A percentile compares a stretch with the other conserved stretches of the same genome.
Conservation (phyloP, 2,329 filamentous ascomycete species). For the Pseudogymnoascus sp. region DNA sequence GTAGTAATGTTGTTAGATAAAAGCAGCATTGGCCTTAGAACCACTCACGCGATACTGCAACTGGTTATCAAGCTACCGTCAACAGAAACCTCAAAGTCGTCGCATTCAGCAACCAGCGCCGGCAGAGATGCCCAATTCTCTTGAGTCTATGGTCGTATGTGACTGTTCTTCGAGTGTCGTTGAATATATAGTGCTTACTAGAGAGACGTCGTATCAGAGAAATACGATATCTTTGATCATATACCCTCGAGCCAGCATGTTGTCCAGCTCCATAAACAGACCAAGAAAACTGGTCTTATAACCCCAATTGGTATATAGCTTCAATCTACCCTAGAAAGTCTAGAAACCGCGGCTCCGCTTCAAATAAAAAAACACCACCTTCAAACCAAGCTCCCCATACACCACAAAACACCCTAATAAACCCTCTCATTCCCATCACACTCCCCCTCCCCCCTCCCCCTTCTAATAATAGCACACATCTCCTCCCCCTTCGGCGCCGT, state of each 20-base stretch:
- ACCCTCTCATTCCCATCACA: not conserved
- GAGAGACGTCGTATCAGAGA: no score
- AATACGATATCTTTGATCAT: no score
- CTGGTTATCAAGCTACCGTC: no score
- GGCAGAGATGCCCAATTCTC: no score
- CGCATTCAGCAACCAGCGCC: no score
- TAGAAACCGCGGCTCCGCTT: not conserved
- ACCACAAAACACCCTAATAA: not conserved
- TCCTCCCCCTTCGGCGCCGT: conserved; percentile 68
- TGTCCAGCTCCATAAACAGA: not conserved
- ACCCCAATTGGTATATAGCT: not conserved
- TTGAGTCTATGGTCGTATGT: no score
- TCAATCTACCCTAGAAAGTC: not conserved
- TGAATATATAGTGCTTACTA: no score
- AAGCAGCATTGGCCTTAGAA: no score
- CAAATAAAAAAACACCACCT: not conserved
- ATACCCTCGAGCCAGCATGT: not conserved
- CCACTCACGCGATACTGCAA: no score
- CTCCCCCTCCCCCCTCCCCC: conserved; percentile 16
- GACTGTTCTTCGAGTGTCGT: no score
- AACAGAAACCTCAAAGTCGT: no score
- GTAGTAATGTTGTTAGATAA: no score
- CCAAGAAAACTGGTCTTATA: not conserved
- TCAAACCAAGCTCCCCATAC: not conserved
- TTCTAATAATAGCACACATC: conserved; percentile 55